Conservation (phyloP, 805 yeast species). For the Debaryomyces prosopidis region DNA sequence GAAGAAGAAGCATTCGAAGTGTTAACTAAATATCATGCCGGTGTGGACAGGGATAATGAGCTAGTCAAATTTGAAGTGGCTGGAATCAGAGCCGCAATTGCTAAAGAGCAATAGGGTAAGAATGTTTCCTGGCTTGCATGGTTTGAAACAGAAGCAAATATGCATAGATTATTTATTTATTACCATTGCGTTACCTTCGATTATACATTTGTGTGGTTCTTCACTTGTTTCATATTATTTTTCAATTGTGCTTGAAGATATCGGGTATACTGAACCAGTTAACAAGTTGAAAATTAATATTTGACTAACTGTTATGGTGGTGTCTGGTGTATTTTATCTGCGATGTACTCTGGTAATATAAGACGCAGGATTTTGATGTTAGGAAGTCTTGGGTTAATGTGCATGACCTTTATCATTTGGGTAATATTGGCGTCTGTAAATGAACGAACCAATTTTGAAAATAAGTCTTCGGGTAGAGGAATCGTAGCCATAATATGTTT, state of each 20-base stretch:
- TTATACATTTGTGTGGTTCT: constrained; percentile 45
- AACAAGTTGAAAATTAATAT: constrained; percentile 51
- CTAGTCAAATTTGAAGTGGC: constrained; percentile 20
- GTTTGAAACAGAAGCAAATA: not conserved
- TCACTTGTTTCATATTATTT: constrained; percentile 40
- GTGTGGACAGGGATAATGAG: constrained; percentile 14
- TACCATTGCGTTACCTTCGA: constrained; percentile 32
- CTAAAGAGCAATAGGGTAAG: constrained; percentile 10
- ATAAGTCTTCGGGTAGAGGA: constrained; percentile 10
- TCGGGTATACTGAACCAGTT: constrained; percentile 27
- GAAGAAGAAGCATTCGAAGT: constrained; percentile 26
- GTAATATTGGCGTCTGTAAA: constrained; percentile 22
- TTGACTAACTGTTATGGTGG: constrained; percentile 49
- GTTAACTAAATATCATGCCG: constrained; percentile 28
- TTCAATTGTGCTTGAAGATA: constrained; percentile 14
- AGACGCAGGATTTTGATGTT: constrained; percentile 29
- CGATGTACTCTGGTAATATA: constrained; percentile 17
- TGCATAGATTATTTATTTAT: constrained; percentile 1
- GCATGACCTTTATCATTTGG: constrained; percentile 22
- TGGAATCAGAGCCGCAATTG: too few species aligned
- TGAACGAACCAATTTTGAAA: constrained; percentile 17
- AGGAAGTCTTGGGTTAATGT: constrained; percentile 24
- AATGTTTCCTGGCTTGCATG: not conserved
- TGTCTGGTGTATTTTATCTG: constrained; percentile 22
- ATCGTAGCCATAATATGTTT: constrained; percentile 3